These are phyloP conservation scores for Paraglomus brasilianum DNA, from an alignment of 192 early-diverging fungal species.

Conservation along the genomic window DNA sequence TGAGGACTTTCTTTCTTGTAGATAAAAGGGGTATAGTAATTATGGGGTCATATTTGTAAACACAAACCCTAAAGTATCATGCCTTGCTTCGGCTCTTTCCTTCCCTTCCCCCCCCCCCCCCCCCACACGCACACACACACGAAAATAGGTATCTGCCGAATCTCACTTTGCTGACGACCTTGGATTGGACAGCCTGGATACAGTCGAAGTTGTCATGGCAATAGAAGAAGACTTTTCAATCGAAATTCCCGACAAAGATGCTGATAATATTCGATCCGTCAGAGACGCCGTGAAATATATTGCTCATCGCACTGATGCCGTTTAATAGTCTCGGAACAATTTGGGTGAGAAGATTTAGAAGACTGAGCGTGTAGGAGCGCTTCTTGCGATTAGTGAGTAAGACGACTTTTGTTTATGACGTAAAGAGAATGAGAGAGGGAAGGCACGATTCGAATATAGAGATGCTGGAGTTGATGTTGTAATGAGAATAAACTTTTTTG, in stretches of 20 bases:
- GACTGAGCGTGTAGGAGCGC: too few relatives aligned
- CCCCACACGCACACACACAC: not conserved
- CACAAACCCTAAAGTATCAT: not conserved
- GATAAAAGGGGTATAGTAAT: not conserved
- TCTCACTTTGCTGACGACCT: constrained; percentile 93
- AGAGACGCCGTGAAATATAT: constrained; percentile 88
- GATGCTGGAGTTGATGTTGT: too few relatives aligned
- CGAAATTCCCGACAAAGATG: constrained; percentile 96
- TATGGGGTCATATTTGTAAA: not conserved
- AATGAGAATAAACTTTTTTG: too few relatives aligned
- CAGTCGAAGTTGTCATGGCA: constrained; percentile 99
- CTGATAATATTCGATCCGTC: constrained; percentile 91
- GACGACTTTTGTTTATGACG: too few relatives aligned
- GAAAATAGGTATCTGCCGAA: constrained; percentile 70
- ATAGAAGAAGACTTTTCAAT: constrained; percentile 99
- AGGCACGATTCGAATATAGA: too few relatives aligned
- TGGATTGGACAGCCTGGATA: constrained; percentile 93
- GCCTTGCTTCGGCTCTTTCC: not conserved
- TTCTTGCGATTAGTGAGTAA: too few relatives aligned
- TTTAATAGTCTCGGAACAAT: constrained; percentile 47
- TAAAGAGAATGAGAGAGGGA: not conserved
- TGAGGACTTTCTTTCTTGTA: not conserved
- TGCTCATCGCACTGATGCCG: constrained; percentile 65
- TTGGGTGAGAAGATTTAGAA: too few relatives aligned
- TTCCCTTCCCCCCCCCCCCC: not conserved